Conservation (phyloP, 2,329 filamentous ascomycete genomes). For the Fusarium sp. region DNA sequence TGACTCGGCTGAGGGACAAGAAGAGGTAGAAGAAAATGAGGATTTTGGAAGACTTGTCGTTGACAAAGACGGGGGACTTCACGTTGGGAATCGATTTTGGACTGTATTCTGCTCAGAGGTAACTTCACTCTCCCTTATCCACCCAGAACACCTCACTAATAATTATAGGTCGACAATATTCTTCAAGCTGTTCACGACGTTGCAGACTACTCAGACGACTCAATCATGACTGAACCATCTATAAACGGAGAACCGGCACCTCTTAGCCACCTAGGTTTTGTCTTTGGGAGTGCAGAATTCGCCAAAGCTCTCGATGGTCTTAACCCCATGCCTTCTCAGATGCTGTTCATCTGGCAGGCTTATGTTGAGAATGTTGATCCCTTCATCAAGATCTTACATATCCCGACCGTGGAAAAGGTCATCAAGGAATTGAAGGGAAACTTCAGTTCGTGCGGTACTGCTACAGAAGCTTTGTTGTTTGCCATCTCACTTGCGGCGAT, state of each 20-base stretch:
- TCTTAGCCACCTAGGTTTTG: slow-evolving; percentile 31
- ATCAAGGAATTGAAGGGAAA: slow-evolving; percentile 36
- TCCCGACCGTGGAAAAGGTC: slow-evolving; percentile 31
- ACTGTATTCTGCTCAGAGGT: slow-evolving; percentile 50
- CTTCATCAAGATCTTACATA: slow-evolving; percentile 49
- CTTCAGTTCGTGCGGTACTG: slow-evolving; percentile 35
- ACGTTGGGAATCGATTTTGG: slow-evolving; percentile 50
- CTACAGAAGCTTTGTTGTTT: slow-evolving; percentile 44
- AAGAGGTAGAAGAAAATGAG: slow-evolving; percentile 47
- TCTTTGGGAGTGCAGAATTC: slow-evolving; percentile 31
- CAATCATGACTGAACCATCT: not conserved
- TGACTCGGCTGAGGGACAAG: slow-evolving; percentile 41
- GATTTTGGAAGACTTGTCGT: slow-evolving; percentile 49
- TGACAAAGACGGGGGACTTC: slow-evolving; percentile 43
- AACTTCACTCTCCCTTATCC: accelerated
- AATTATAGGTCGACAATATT: slow-evolving; percentile 47
- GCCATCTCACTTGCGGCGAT: slow-evolving; percentile 47
- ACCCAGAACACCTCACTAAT: not conserved
- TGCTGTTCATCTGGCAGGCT: slow-evolving; percentile 48
- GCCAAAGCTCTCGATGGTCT: slow-evolving; percentile 27
- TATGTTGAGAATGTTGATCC: slow-evolving; percentile 49
- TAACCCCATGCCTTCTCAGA: slow-evolving; percentile 46
- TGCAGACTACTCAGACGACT: slow-evolving; percentile 18
- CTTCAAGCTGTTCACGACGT: slow-evolving; percentile 49
- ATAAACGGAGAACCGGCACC: not conserved